Conservation (phyloP, 148 eudicot species). For the Fagopyrum tataricum region DNA sequence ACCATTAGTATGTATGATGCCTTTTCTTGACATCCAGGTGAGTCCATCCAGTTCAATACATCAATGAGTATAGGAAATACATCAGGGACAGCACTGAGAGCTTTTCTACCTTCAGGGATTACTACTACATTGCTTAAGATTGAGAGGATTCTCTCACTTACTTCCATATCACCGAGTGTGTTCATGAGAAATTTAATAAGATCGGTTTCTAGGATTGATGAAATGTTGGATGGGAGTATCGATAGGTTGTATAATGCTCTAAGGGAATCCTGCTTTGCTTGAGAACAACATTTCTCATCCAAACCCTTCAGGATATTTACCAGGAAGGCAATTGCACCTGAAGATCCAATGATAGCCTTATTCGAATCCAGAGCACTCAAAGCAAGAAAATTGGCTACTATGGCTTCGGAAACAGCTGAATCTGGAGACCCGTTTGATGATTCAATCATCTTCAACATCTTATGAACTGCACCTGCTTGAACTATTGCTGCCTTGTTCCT, state of each 20-base stretch:
- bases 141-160: conserved; percentile 69
- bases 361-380: conserved; percentile 84
- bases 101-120: conserved; percentile 55
- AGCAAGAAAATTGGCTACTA: conserved; percentile 84
- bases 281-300: conserved; percentile 29
- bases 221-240: conserved; percentile 47
- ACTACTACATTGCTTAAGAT: conserved; percentile 64
- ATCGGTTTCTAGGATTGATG: conserved; percentile 47
- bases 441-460: conserved; percentile 69
- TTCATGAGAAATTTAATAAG: conserved; percentile 40
- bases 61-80: conserved; percentile 51
- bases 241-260: conserved; percentile 83
- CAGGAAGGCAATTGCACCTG: conserved; percentile 67
- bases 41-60: conserved; percentile 77
- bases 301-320: conserved; percentile 41
- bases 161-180: conserved; percentile 60
- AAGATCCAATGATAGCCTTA: conserved; percentile 75
- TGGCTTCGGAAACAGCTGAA: conserved; percentile 48
- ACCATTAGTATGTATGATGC: conserved; percentile 77
- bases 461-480: conserved; percentile 84
- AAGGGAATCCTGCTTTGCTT: conserved; percentile 63
- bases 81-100: conserved; percentile 39
- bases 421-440: conserved; percentile 33
- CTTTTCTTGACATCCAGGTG: conserved; percentile 88
- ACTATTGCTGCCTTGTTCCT: conserved; percentile 94